Conservation (phyloP, 73 alveolate species). For the Paramecium primaurelia region DNA sequence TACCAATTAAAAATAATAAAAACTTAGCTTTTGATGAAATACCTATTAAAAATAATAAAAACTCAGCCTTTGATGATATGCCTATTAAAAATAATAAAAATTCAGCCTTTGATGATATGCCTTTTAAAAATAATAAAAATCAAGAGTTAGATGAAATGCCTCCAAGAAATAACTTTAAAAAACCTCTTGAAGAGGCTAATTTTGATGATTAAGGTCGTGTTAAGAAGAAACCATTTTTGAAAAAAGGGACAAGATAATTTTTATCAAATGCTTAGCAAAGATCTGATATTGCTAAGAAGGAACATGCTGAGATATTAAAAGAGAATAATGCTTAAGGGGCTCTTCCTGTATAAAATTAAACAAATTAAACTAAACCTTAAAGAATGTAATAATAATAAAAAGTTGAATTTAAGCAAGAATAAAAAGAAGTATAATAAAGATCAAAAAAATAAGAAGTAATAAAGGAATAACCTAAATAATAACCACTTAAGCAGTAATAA, state of each 20-base stretch:
- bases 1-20: neutral
- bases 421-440: neutral
- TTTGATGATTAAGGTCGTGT: neutral
- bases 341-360: neutral
- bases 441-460: neutral
- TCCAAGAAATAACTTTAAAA: neutral
- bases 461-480: neutral
- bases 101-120: constrained; percentile 10
- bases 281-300: constrained; percentile 54
- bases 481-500: neutral
- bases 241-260: constrained; percentile 55
- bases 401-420: neutral
- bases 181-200: neutral
- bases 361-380: neutral
- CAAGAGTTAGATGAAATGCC: neutral
- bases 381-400: constrained; percentile 15
- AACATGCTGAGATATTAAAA: constrained; percentile 37
- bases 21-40: neutral
- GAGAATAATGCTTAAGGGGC: constrained; percentile 22
- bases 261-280: constrained; percentile 52
- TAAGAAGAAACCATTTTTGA: constrained; percentile 13
- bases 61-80: neutral
- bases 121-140: neutral
- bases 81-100: constrained; percentile 35
- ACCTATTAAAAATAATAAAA: neutral